Base-by-base conservation (phyloP, 768 basidiomycete genomes). In the Kwoniella sp. region DNA sequence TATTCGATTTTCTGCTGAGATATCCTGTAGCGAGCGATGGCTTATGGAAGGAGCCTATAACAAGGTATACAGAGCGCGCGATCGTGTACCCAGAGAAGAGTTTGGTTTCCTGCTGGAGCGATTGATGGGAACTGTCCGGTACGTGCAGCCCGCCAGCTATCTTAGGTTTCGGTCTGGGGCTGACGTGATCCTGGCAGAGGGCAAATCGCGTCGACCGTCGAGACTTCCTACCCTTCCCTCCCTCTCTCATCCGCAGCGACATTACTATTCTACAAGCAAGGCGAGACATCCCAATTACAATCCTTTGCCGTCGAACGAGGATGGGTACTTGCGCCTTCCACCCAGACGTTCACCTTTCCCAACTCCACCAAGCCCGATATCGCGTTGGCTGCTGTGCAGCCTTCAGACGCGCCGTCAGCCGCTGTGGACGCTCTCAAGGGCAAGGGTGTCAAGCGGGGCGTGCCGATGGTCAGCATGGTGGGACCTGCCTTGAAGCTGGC, bases 21-120 rank as follows among this genome's bases (percentile, higher is more conserved):
- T 12, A 15, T 29, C 14, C 4, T 11, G 8, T n/a, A 72, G 70
- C 14, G 93, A 99, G 73, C 80, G 87, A 43, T 96, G 92, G 88
- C 80, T 98, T 38, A 99, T 99, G 93, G 93, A 98, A 73, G 93
- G 93, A 32, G 87, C 87, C 65, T 99, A 98, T 74, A 89, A 88
- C 76, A 93, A 93, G 73, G 93, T 96, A 10, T 99, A 92, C 88
- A 84, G 87, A 66, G 92, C 92, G 31, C 82, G 91, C 60, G 88
- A 88, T 59, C 85, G 90, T 64, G 88, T 91, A 1, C 90, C 92
- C 1, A 83, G 87, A 31, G 88, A 90, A 58, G 93, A 98, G 71
- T 95, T 95, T 79, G 88, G 86, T 62, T 88, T 88, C 78, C 89
- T 96, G 64, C 83, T 95, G 9, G 88, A 92, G 67, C 87, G 87